These are phyloP conservation scores for Globisporangium apiculatum DNA, from an alignment of 352 stramenopile genomes.

Conservation along the genomic window DNA sequence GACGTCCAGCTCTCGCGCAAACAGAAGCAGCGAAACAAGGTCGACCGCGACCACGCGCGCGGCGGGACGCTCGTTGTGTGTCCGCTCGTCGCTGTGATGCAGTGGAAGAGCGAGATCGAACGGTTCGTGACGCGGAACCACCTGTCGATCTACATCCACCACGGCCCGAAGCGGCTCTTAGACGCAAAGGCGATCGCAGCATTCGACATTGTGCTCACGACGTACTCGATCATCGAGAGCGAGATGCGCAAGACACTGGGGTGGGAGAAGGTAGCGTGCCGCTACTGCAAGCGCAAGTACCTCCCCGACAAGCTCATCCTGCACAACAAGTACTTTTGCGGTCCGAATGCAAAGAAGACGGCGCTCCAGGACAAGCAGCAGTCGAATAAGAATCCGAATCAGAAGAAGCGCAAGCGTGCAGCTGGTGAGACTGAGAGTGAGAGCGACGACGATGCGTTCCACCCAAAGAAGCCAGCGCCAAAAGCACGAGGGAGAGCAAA, in stretches of 20 bases:
- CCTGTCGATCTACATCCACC: constrained; percentile 95
- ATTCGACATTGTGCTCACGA: constrained; percentile 98
- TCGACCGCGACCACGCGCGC: constrained; percentile 10
- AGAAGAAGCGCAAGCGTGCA: constrained; percentile 33
- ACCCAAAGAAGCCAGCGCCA: constrained; percentile 42
- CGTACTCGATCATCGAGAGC: constrained; percentile 94
- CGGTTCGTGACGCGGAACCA: constrained; percentile 89
- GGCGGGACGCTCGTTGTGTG: constrained; percentile 96
- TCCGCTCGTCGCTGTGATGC: constrained; percentile 94
- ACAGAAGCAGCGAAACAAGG: constrained; percentile 3
- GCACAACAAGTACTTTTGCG: constrained; percentile 98
- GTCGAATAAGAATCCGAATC: constrained; percentile 34
- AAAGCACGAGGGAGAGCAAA: constrained; percentile 31
- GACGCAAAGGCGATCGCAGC: constrained; percentile 78
- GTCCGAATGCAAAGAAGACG: constrained; percentile 85
- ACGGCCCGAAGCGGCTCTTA: constrained; percentile 87
- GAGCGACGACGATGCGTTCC: constrained; percentile 27
- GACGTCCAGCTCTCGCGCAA: constrained; percentile 1
- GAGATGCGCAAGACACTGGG: constrained; percentile 84
- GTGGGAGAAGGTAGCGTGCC: constrained; percentile 83
- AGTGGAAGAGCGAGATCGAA: constrained; percentile 90
- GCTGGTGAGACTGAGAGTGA: constrained; percentile 59
- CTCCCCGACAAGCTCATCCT: constrained; percentile 92
- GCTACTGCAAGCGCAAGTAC: constrained; percentile 93
- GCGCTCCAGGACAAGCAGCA: constrained; percentile 32